phyloP scores from a whole-genome alignment of 306 rosid species.

The Citrullus amarus region DNA sequence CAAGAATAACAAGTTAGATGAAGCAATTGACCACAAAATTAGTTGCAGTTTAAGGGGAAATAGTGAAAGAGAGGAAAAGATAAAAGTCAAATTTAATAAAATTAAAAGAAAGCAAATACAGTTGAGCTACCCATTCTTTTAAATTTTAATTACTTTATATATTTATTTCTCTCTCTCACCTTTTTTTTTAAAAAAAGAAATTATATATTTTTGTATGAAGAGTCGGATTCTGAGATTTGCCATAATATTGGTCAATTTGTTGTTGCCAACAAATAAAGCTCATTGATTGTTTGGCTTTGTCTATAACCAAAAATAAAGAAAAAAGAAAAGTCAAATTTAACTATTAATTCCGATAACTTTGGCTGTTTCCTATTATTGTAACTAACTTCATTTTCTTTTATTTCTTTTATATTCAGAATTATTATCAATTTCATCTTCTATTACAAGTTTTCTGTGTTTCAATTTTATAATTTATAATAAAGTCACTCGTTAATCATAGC shows the following conservation, averaged over 20 bases:
- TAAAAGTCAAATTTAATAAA: background rate
- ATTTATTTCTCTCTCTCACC: background rate
- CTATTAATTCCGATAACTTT: background rate
- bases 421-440: background rate
- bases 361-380: background rate
- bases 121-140: conserved; percentile 2
- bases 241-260: background rate
- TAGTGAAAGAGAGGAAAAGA: background rate
- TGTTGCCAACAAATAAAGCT: background rate
- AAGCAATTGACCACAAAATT: background rate
- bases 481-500: background rate
- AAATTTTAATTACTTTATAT: too few relatives aligned
- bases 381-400: background rate
- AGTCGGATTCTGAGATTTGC: background rate
- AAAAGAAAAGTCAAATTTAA: background rate
- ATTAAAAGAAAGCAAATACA: background rate
- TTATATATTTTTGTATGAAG: too few relatives aligned
- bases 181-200: too few relatives aligned
- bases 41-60: background rate
- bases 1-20: background rate
- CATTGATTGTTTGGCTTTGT: background rate
- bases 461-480: background rate
- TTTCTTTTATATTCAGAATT: background rate
- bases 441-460: too few relatives aligned
- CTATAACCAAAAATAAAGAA: background rate